Conservation (phyloP, 2,329 filamentous ascomycete genomes). For the Alternaria longipes region DNA sequence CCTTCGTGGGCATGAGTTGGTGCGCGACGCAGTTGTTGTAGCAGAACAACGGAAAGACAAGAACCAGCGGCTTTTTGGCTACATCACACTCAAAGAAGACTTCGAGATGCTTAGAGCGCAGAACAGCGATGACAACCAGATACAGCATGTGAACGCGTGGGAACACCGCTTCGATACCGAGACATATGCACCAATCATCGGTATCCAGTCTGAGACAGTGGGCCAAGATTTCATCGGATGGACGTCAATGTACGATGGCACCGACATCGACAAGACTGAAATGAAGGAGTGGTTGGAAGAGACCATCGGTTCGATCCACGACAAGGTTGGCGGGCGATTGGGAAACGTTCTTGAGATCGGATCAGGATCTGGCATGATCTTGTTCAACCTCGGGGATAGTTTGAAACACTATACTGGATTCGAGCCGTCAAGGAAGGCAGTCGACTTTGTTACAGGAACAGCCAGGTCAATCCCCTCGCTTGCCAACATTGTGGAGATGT, state of each 20-base stretch:
- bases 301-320: constrained; percentile 11
- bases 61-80: no score
- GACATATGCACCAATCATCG: background rate
- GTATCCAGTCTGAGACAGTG: constrained; percentile 1
- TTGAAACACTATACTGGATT: background rate
- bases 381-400: constrained; percentile 15
- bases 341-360: constrained; percentile 16
- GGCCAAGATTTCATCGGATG: constrained; percentile 19
- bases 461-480: constrained; percentile 11
- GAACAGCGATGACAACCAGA: background rate
- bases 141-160: constrained; percentile 9
- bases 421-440: background rate
- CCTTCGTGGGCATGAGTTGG: constrained; percentile 1
- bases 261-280: constrained; percentile 12
- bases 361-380: constrained; percentile 19
- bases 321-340: background rate
- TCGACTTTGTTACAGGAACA: background rate
- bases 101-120: no score
- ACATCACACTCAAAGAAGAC: background rate
- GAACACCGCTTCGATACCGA: constrained; percentile 14
- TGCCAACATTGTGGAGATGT: constrained; percentile 2
- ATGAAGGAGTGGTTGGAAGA: constrained; percentile 26
- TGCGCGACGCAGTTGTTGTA: background rate
- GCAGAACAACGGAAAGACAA: no score
- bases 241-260: constrained; percentile 22